These are phyloP conservation scores for Dichotomocladium elegans DNA, from an alignment of 371 early-diverging fungal species.

Conservation along the genomic window DNA sequence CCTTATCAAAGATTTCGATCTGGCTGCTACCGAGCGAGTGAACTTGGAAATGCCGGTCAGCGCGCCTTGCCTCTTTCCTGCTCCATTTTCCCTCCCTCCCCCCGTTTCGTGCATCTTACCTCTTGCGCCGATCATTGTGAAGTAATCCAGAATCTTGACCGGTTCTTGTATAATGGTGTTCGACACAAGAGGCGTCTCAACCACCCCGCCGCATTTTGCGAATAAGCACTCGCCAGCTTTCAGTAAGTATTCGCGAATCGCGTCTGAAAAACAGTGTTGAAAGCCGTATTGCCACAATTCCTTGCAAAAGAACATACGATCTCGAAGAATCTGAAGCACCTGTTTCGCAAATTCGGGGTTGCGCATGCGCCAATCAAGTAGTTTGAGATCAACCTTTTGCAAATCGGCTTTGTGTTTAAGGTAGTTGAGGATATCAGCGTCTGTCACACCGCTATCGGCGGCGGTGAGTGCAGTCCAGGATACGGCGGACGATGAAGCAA, in stretches of 20 bases:
- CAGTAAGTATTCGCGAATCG: conserved; percentile 22
- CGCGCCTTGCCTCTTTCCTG: no score
- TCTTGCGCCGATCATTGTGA: conserved; percentile 50
- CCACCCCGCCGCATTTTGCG: conserved; percentile 22
- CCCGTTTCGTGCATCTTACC: conserved; percentile 28
- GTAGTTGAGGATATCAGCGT: conserved; percentile 16
- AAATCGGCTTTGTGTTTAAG: conserved; percentile 20
- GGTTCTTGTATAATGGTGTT: conserved; percentile 3
- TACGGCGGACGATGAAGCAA: not conserved
- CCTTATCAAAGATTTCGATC: conserved; percentile 38
- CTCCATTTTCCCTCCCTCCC: no score
- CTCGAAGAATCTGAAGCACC: conserved; percentile 6
- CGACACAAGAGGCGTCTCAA: conserved; percentile 38
- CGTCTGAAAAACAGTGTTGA: conserved; percentile 22
- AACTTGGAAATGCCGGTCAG: not conserved
- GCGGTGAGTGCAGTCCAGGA: conserved; percentile 19
- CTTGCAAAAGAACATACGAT: conserved; percentile 11
- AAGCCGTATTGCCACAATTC: conserved; percentile 30
- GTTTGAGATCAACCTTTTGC: conserved; percentile 15
- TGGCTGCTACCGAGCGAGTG: not conserved
- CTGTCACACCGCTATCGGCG: conserved; percentile 15
- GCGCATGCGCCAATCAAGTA: conserved; percentile 32
- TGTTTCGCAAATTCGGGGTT: conserved; percentile 20
- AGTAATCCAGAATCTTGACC: conserved; percentile 38
- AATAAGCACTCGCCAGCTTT: conserved; percentile 12